Evolutionary conservation across 2,329 filamentous ascomycete genomes (phyloP).

Genomic region (Fusarium globosum): DNA sequence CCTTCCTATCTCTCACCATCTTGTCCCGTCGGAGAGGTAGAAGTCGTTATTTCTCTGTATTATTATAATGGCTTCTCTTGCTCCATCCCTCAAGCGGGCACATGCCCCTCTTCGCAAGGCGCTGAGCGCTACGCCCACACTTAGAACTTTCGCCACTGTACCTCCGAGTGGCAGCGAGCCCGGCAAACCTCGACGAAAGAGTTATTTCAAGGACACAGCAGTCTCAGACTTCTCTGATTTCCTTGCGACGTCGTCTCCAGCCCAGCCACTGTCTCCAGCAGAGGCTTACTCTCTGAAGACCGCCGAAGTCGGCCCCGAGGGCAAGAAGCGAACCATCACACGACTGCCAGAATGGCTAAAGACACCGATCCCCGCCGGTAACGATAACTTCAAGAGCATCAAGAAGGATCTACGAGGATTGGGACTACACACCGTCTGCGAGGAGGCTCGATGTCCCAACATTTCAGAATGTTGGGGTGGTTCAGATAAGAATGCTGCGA

Average conservation of each 20-base stretch:
- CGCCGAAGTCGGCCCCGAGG: slow-evolving; percentile 71
- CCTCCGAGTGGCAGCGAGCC: slow-evolving; percentile 49
- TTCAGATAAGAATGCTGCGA: slow-evolving; percentile 85
- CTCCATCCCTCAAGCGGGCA: slow-evolving; percentile 55
- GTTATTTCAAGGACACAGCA: slow-evolving; percentile 70
- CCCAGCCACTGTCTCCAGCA: slow-evolving; percentile 57
- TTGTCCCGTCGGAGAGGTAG: slow-evolving; percentile 2
- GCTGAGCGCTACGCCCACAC: slow-evolving; percentile 48
- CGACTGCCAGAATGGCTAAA: slow-evolving; percentile 95
- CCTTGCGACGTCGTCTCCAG: slow-evolving; percentile 55
- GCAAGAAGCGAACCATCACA: slow-evolving; percentile 72
- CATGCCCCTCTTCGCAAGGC: slow-evolving; percentile 57
- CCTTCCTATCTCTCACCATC: background rate
- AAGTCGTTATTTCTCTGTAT: background rate
- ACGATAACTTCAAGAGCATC: slow-evolving; percentile 89
- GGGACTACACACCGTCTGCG: slow-evolving; percentile 93
- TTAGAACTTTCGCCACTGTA: slow-evolving; percentile 61
- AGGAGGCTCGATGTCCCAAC: slow-evolving; percentile 97
- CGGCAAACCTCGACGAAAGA: slow-evolving; percentile 49
- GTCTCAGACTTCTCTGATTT: slow-evolving; percentile 71
- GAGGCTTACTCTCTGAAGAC: slow-evolving; percentile 72
- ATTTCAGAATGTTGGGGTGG: slow-evolving; percentile 99
- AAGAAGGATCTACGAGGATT: slow-evolving; percentile 92
- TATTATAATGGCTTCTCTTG: slow-evolving; percentile 53
- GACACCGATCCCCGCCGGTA: slow-evolving; percentile 88